A percentile compares a stretch with the other conserved stretches of the same genome.
These are phyloP conservation scores for Blastobotrys apis DNA, from an alignment of 1,139 yeast species.

Conservation along the genomic window DNA sequence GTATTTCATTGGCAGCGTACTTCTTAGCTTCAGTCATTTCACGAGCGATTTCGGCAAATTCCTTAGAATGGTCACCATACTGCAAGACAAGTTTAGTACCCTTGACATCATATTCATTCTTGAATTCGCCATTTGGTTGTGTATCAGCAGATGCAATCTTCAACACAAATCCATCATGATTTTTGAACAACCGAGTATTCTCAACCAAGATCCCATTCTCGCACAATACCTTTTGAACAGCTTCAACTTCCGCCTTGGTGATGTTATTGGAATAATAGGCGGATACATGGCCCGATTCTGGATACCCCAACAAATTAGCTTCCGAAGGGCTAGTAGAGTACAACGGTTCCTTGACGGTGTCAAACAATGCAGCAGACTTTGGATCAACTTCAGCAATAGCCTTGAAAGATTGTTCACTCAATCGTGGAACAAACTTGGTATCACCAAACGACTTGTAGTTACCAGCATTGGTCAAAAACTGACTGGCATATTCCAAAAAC, in stretches of 20 bases:
- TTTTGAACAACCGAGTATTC: conserved; percentile 60
- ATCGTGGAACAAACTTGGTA: conserved; percentile 70
- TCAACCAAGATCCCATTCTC: conserved; percentile 69
- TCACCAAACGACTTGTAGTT: conserved; percentile 90
- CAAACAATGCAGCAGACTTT: conserved; percentile 41
- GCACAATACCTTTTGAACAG: conserved; percentile 61
- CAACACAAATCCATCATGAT: conserved; percentile 32
- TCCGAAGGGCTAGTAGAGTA: conserved; percentile 48
- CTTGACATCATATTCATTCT: conserved; percentile 23
- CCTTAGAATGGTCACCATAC: conserved; percentile 66
- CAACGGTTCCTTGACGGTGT: conserved; percentile 45
- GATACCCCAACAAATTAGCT: conserved; percentile 65
- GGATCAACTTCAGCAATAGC: conserved; percentile 42
- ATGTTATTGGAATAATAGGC: conserved; percentile 60
- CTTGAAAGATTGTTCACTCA: conserved; percentile 47
- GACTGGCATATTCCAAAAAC: conserved; percentile 75
- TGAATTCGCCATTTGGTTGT: conserved; percentile 25
- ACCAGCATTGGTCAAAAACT: conserved; percentile 75
- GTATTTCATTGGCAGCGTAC: conserved; percentile 70
- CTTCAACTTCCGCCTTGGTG: conserved; percentile 58
- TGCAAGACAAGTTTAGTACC: conserved; percentile 47
- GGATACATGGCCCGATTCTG: conserved; percentile 69
- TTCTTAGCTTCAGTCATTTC: conserved; percentile 55
- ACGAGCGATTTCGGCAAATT: conserved; percentile 56
- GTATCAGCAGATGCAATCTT: conserved; percentile 32